Evolutionary conservation across 805 yeast species (phyloP).

Genomic region (Starmerella riodocensis): DNA sequence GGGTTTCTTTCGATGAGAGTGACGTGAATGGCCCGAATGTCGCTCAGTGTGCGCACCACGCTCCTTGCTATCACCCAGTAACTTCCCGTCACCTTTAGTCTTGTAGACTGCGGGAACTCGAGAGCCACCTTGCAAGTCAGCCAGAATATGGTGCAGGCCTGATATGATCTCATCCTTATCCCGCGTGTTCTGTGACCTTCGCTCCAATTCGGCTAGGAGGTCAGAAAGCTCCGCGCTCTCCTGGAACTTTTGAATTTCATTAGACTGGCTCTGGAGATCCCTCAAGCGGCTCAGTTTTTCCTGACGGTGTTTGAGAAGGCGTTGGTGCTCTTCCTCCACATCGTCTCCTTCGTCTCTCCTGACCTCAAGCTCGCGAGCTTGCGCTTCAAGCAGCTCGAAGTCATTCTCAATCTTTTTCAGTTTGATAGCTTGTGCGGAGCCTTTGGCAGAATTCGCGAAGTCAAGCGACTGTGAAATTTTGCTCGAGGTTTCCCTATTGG

Average conservation of each 20-base stretch:
- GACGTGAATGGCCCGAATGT: too few relatives aligned
- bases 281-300: slow-evolving; percentile 54
- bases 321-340: slow-evolving; percentile 38
- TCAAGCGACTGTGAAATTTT: not conserved
- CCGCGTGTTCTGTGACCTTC: slow-evolving; percentile 9
- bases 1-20: too few relatives aligned
- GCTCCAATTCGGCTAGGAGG: slow-evolving; percentile 17
- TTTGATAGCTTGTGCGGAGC: not conserved
- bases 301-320: slow-evolving; percentile 11
- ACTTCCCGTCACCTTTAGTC: too few relatives aligned
- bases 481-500: not conserved
- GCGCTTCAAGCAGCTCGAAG: slow-evolving; percentile 38
- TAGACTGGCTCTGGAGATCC: slow-evolving; percentile 53
- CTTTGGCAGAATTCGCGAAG: not conserved
- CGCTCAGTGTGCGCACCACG: too few relatives aligned
- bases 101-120: slow-evolving; percentile 16
- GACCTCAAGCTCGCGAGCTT: slow-evolving; percentile 38
- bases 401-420: slow-evolving; percentile 22
- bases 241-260: slow-evolving; percentile 41
- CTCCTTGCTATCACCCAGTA: too few relatives aligned
- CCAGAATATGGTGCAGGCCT: slow-evolving; percentile 7
- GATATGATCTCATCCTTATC: slow-evolving; percentile 10
- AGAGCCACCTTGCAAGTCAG: slow-evolving; percentile 8
- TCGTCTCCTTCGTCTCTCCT: slow-evolving; percentile 62
- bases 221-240: slow-evolving; percentile 13